These are phyloP conservation scores for Pyropia haitanensis DNA, from an alignment of 23 red algal species.

Conservation along the genomic window DNA sequence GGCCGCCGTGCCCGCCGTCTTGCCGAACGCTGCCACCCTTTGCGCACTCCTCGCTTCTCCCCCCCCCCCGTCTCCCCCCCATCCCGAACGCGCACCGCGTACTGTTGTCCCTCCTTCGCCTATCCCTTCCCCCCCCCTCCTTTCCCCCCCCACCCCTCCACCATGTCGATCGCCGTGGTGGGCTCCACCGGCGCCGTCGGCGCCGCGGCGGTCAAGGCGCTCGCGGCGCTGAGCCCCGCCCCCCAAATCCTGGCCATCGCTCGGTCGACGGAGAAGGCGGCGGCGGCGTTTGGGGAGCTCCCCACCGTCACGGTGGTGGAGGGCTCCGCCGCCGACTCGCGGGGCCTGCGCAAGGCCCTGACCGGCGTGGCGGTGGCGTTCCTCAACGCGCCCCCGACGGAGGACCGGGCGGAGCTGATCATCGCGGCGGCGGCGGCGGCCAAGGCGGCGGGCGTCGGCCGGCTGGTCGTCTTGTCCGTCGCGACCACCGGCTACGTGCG, in stretches of 20 bases:
- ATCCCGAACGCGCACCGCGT: too few relatives aligned
- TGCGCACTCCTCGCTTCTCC: too few relatives aligned
- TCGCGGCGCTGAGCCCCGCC: not conserved
- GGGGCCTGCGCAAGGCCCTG: not conserved
- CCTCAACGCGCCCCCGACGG: not conserved
- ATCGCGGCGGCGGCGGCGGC: not conserved
- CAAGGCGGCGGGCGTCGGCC: not conserved
- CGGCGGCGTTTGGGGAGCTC: not conserved
- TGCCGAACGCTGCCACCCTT: too few relatives aligned
- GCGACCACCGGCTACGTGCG: not conserved
- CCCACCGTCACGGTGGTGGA: not conserved
- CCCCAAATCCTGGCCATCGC: not conserved
- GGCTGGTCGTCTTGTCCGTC: not conserved
- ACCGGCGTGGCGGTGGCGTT: not conserved
- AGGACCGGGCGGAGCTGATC: conserved; percentile 1
- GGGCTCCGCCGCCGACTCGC: not conserved
- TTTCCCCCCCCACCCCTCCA: too few relatives aligned
- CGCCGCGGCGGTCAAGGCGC: not conserved
- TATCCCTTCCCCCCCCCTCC: too few relatives aligned
- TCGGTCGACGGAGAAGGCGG: not conserved
- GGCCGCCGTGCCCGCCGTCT: too few relatives aligned
- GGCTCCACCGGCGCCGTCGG: not conserved
- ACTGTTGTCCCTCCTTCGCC: too few relatives aligned
- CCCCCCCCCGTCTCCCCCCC: too few relatives aligned
- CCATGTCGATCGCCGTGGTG: not conserved